Base-by-base conservation (phyloP, 2,329 filamentous ascomycete species). In the Botryosphaeria dothidea region DNA sequence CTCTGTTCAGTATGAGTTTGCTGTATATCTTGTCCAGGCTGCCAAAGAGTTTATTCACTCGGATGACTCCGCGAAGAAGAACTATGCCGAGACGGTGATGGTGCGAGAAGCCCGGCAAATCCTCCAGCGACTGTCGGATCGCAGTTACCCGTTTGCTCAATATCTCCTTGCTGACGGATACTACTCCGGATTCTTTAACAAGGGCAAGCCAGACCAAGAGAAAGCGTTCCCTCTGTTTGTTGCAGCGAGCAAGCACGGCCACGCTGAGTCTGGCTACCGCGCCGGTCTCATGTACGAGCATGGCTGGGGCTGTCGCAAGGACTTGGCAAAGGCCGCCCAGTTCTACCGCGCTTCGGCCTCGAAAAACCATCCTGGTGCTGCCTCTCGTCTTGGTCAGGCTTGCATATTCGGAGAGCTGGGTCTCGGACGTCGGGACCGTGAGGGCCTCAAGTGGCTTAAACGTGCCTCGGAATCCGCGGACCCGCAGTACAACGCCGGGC, bases 151-250 rank as follows among this genome's bases (percentile, higher is more conserved):
- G 0, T 98, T 97, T 77, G 95, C 95, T 3, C 95, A 99, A 77
- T 99, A 99, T 80, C 98, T 98, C 76, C 87, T 99, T 13, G 95
- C 89, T 21, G 95, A 99, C 75, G 95, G 95, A 1, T 97, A 92
- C 75, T 92, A 93, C 2, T 97, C 94, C 5, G 95, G 95, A 0
- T 83, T 99, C 25, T 98, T 99, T 79, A 96, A 88, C 80, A 98
- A 97, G 78, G 92, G 92, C 67, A 96, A 94, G 74, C 89, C 92
- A 72, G 95, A 99, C 75, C 90, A 96, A 75, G 92, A 93, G 74
- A 89, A 91, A 45, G 93, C 95, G 0, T 98, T 98, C 74, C 91
- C 92, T 8, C 87, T 98, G 31, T 99, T 99, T 75, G 85, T 97
- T 41, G 87, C 95, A 17, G 95, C 95, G 8, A 94, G 92, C 72